Conservation (phyloP, 2,329 filamentous ascomycete species). For the Penicillium glabrum region DNA sequence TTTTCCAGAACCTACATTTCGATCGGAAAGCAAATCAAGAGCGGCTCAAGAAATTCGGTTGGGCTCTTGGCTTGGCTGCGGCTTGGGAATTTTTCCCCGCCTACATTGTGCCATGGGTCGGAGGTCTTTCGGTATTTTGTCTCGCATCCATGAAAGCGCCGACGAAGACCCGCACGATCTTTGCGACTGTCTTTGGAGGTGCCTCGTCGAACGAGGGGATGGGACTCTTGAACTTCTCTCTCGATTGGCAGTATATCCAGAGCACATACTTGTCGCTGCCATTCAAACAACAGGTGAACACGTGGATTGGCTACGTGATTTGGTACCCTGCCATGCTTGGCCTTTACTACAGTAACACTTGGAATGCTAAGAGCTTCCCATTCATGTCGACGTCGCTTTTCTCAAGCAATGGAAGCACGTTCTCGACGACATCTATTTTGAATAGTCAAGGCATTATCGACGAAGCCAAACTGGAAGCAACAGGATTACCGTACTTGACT, state of each 20-base stretch:
- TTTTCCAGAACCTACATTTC: conserved; percentile 38
- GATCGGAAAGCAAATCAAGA: conserved; percentile 1
- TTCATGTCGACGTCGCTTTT: conserved; percentile 37
- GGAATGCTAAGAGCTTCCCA: conserved; percentile 21
- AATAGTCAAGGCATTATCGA: conserved; percentile 26
- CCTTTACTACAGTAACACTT: conserved; percentile 27
- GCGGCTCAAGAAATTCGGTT: conserved; percentile 27
- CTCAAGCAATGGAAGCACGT: conserved; percentile 23
- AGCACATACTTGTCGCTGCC: conserved; percentile 12
- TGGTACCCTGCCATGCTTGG: conserved; percentile 20
- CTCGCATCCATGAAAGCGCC: conserved; percentile 14
- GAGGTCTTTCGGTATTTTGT: conserved; percentile 21
- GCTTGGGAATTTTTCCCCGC: conserved; percentile 26
- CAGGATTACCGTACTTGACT: conserved; percentile 29
- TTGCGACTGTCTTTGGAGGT: conserved; percentile 21
- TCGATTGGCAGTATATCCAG: conserved; percentile 26
- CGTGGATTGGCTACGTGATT: conserved; percentile 22
- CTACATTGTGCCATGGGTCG: conserved; percentile 27
- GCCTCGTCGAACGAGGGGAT: conserved; percentile 26
- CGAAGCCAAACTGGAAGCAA: conserved; percentile 21
- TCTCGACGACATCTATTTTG: conserved; percentile 21
- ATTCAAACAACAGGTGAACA: conserved; percentile 21
- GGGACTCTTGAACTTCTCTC: conserved; percentile 22
- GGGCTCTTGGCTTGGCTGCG: conserved; percentile 25
- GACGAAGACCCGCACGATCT: conserved; percentile 1